phyloP scores from a whole-genome alignment of 2,329 filamentous ascomycete genomes.

The Chalara sp. region DNA sequence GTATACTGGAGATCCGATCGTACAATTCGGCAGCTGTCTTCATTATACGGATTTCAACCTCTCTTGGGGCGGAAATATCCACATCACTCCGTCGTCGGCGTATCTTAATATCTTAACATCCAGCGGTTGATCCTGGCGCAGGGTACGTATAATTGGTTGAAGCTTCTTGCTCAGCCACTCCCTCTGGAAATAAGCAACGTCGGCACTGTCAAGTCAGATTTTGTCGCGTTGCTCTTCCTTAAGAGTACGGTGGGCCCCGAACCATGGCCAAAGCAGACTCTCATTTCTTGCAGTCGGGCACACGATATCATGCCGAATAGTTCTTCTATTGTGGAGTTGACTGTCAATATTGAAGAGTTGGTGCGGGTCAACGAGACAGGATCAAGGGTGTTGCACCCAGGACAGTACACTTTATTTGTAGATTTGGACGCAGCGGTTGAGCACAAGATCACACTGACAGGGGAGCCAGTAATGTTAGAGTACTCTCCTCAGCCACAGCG shows the following conservation, averaged over 20 bases:
- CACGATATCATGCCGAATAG: neutral
- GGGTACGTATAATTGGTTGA: too few species aligned
- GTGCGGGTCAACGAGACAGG: neutral
- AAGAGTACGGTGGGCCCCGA: neutral
- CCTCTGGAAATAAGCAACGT: too few species aligned
- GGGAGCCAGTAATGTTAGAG: neutral
- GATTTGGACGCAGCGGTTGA: neutral
- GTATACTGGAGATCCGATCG: too few species aligned
- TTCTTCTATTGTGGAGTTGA: neutral
- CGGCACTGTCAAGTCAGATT: too few species aligned
- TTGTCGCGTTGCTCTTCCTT: too few species aligned
- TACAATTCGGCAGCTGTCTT: too few species aligned
- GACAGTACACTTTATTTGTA: neutral
- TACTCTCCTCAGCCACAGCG: neutral
- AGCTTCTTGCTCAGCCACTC: too few species aligned
- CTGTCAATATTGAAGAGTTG: neutral
- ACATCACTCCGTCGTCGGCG: too few species aligned
- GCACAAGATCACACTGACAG: neutral
- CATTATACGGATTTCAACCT: too few species aligned
- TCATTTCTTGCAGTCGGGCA: neutral
- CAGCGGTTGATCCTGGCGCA: too few species aligned
- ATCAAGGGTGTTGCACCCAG: neutral
- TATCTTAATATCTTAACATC: too few species aligned
- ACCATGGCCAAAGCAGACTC: neutral
- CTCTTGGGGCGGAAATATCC: too few species aligned